Percentiles rank a stretch among this genome's conserved stretches.
Conservation (phyloP, 139 green algal species). For the Edaphochlamys debaryana region DNA sequence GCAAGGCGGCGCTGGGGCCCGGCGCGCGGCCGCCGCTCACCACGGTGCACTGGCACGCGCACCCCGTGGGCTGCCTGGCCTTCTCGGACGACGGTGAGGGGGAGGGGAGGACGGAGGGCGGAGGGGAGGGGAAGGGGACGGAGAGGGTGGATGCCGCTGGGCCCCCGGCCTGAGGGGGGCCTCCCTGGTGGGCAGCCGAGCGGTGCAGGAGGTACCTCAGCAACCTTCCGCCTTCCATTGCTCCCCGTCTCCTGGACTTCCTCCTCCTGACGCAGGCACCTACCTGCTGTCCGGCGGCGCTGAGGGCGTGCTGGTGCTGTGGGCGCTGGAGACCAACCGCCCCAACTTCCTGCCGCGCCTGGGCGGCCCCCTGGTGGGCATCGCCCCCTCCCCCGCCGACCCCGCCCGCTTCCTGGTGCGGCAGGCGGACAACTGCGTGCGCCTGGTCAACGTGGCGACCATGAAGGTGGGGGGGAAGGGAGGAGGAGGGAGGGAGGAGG, state of each 20-base stretch:
- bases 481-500: too few relatives aligned
- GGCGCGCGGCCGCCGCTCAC: constrained; percentile 41
- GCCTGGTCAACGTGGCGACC: constrained; percentile 68
- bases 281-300: constrained; percentile 86
- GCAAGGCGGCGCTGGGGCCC: too few relatives aligned
- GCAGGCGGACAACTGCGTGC: constrained; percentile 81
- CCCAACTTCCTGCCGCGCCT: constrained; percentile 69
- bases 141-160: too few relatives aligned
- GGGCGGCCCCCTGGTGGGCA: constrained; percentile 67
- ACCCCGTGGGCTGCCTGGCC: constrained; percentile 70
- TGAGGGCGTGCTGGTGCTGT: constrained; percentile 87
- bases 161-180: too few relatives aligned
- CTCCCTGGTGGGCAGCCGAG: background rate
- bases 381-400: constrained; percentile 59
- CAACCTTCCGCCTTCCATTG: background rate
- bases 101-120: background rate
- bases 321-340: constrained; percentile 68
- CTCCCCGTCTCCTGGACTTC: background rate
- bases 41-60: constrained; percentile 91
- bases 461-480: constrained; percentile 65
- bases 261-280: constrained; percentile 10
- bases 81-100: constrained; percentile 77
- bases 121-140: too few relatives aligned
- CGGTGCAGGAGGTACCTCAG: background rate
- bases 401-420: constrained; percentile 66